A percentile compares a stretch with the other conserved stretches of the same genome.
Evolutionary conservation across 2,329 filamentous ascomycete species (phyloP).

Genomic region (Fonsecaea monophora): DNA sequence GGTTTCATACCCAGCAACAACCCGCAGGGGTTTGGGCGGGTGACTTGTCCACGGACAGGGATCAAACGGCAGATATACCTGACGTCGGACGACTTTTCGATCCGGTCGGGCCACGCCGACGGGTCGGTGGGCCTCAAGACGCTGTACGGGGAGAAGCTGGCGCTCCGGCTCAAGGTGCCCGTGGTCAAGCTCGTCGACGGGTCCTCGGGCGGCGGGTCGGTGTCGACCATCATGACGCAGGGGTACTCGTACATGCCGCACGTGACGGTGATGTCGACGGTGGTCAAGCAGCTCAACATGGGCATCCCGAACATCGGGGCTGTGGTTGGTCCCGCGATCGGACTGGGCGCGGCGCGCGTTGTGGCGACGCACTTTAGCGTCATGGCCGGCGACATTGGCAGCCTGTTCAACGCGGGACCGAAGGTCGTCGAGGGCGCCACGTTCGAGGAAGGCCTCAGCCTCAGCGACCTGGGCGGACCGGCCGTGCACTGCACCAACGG

Average conservation of each 20-base stretch:
- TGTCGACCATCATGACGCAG: conserved; percentile 40
- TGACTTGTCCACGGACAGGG: conserved; percentile 43
- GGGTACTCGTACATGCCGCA: conserved; percentile 68
- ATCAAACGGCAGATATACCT: conserved; percentile 63
- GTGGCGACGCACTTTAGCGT: conserved; percentile 70
- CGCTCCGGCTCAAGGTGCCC: conserved; percentile 67
- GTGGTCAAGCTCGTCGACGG: conserved; percentile 71
- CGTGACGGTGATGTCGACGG: conserved; percentile 57
- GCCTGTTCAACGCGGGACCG: conserved; percentile 69
- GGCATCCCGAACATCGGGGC: conserved; percentile 71
- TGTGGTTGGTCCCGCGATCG: conserved; percentile 66
- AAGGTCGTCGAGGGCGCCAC: conserved; percentile 68
- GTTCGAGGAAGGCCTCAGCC: conserved; percentile 67
- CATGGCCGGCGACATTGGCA: conserved; percentile 69
- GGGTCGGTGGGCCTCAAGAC: conserved; percentile 65
- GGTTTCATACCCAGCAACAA: conserved; percentile 67
- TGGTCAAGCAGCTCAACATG: conserved; percentile 55
- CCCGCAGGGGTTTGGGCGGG: conserved; percentile 63
- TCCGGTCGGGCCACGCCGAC: conserved; percentile 69
- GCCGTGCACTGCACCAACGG: conserved; percentile 69
- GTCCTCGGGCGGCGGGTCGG: conserved; percentile 63
- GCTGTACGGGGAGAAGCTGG: conserved; percentile 66
- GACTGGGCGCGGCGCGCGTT: conserved; percentile 67
- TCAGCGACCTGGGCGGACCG: conserved; percentile 66
- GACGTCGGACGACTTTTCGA: conserved; percentile 69